These are phyloP conservation scores for Talaromyces sp. DNA, from an alignment of 2,329 filamentous ascomycete species.

Conservation along the genomic window DNA sequence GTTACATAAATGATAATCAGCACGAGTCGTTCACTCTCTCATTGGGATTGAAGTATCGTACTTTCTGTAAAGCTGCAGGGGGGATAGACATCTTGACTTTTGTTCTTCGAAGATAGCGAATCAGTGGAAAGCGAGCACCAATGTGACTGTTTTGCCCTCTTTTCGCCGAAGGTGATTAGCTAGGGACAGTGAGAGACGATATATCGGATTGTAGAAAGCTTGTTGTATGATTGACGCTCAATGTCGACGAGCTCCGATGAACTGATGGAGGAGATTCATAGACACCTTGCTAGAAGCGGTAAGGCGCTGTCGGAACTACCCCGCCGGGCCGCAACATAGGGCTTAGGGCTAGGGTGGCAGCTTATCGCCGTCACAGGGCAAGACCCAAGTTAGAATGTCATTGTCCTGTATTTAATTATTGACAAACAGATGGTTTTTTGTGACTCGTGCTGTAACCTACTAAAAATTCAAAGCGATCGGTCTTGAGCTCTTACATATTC, in stretches of 20 bases:
- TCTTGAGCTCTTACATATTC: background rate
- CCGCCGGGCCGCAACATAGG: slow-evolving; percentile 14
- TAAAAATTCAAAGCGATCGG: background rate
- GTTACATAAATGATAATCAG: background rate
- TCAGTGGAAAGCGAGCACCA: background rate
- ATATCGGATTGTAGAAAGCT: background rate
- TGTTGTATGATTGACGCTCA: background rate
- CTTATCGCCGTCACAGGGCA: background rate
- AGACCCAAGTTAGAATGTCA: background rate
- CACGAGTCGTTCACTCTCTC: background rate
- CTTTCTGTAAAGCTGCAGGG: slow-evolving; percentile 92
- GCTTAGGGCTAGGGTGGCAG: slow-evolving; percentile 20
- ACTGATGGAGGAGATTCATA: slow-evolving; percentile 1
- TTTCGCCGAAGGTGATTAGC: too few species aligned
- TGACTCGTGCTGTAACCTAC: background rate
- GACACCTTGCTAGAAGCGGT: background rate
- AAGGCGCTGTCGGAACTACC: slow-evolving; percentile 4
- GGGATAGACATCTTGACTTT: slow-evolving; percentile 75
- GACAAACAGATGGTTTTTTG: background rate
- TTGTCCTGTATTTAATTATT: background rate
- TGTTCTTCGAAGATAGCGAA: background rate
- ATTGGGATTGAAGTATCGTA: slow-evolving; percentile 35
- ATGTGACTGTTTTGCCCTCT: too few species aligned
- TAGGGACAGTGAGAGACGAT: background rate
- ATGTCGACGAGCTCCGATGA: background rate